Evolutionary conservation across 805 yeast genomes (phyloP).

Genomic region (Wickerhamiella sorbophila): DNA sequence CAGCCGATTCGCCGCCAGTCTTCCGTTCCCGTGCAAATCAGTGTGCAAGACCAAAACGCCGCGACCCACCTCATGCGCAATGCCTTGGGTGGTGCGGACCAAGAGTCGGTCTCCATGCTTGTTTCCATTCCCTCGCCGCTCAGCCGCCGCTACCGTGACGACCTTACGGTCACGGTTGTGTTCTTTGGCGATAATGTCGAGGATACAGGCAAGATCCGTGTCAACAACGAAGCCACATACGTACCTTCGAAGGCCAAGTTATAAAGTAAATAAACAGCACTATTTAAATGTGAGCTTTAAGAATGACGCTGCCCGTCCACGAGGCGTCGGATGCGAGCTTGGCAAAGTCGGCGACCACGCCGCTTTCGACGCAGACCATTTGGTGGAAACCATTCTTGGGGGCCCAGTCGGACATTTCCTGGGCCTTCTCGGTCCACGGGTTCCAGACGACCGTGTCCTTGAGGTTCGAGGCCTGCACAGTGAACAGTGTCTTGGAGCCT

Average conservation of each 20-base stretch:
- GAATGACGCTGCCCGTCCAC: constrained; percentile 42
- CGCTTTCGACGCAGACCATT: constrained; percentile 94
- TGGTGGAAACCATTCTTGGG: constrained; percentile 72
- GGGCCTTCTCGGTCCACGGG: constrained; percentile 83
- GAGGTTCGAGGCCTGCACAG: constrained; percentile 42
- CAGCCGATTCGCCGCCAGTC: constrained; percentile 51
- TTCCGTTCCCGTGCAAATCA: constrained; percentile 13
- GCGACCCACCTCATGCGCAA: constrained; percentile 89
- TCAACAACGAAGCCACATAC: constrained; percentile 21
- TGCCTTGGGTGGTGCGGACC: constrained; percentile 80
- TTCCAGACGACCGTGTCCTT: constrained; percentile 85
- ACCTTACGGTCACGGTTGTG: constrained; percentile 87
- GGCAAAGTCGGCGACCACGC: constrained; percentile 60
- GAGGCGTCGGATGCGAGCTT: constrained; percentile 51
- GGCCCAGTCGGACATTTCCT: constrained; percentile 71
- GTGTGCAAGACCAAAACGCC: constrained; percentile 69
- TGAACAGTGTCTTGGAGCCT: constrained; percentile 55
- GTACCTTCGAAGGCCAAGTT: constrained; percentile 12
- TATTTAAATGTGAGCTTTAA: constrained; percentile 8
- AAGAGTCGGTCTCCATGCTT: constrained; percentile 76
- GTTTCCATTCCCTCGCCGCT: constrained; percentile 84
- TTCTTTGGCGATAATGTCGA: constrained; percentile 54
- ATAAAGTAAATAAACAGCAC: constrained; percentile 1
- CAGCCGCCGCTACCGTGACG: constrained; percentile 87
- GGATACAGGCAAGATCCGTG: constrained; percentile 20